These are phyloP conservation scores for Leptographium procerum DNA, from an alignment of 2,329 filamentous ascomycete genomes.

Conservation along the genomic window DNA sequence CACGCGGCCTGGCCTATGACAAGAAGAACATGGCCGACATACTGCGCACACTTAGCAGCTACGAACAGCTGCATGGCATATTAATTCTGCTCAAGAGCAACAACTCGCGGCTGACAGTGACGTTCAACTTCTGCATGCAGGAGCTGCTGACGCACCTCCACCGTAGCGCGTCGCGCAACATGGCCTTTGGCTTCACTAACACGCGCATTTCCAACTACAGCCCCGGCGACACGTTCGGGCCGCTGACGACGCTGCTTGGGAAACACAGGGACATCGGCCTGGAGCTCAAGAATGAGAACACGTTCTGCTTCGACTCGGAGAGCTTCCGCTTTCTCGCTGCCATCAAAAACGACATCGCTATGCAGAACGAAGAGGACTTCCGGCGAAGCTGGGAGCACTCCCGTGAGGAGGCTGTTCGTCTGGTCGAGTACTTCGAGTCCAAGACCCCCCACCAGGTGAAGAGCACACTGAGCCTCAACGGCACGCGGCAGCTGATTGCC, in stretches of 20 bases:
- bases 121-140: conserved; percentile 28
- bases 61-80: conserved; percentile 27
- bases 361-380: conserved; percentile 22
- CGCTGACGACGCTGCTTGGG: conserved; percentile 20
- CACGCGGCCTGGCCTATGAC: conserved; percentile 24
- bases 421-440: conserved; percentile 20
- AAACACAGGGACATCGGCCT: conserved; percentile 20
- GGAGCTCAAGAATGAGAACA: conserved; percentile 18
- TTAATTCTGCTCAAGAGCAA: conserved; percentile 31
- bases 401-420: conserved; percentile 17
- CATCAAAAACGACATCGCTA: conserved; percentile 18
- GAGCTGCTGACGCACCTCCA: conserved; percentile 28
- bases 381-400: conserved; percentile 26
- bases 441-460: conserved; percentile 21
- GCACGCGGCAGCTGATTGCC: conserved; percentile 22
- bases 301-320: conserved; percentile 33
- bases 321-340: conserved; percentile 30
- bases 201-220: conserved; percentile 28
- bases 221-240: conserved; percentile 27
- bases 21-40: conserved; percentile 28
- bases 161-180: conserved; percentile 24
- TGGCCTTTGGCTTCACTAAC: conserved; percentile 32
- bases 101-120: conserved; percentile 22
- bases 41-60: conserved; percentile 20
- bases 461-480: conserved; percentile 27